Percentiles rank a stretch among this genome's conserved stretches.
These are phyloP conservation scores for Alternaria tenuissima DNA, from an alignment of 2,329 filamentous ascomycete species.

Conservation along the genomic window DNA sequence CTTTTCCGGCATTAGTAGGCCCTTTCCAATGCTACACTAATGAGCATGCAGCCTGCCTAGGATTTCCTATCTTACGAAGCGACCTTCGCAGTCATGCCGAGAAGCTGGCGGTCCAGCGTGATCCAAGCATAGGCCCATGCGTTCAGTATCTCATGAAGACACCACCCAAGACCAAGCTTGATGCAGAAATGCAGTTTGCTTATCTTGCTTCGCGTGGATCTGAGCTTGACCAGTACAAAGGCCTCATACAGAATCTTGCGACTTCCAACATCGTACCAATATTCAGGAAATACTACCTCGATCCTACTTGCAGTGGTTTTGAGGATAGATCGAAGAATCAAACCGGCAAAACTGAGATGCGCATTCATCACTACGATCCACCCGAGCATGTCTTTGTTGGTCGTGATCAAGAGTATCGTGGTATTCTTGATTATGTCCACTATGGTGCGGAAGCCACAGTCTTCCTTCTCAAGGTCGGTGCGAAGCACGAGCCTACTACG, in stretches of 20 bases:
- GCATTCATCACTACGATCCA: constrained; percentile 63
- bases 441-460: constrained; percentile 88
- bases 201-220: constrained; percentile 82
- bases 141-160: constrained; percentile 74
- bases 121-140: constrained; percentile 82
- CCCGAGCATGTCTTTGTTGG: constrained; percentile 85
- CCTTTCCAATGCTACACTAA: constrained; percentile 87
- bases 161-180: constrained; percentile 72
- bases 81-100: constrained; percentile 82
- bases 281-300: constrained; percentile 45
- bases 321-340: constrained; percentile 44
- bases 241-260: constrained; percentile 36
- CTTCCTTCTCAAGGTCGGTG: constrained; percentile 87
- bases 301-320: constrained; percentile 41
- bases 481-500: constrained; percentile 89
- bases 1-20: constrained; percentile 69
- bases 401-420: constrained; percentile 73
- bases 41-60: constrained; percentile 75
- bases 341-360: constrained; percentile 49
- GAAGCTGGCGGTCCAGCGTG: constrained; percentile 84
- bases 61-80: constrained; percentile 77
- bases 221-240: constrained; percentile 66
- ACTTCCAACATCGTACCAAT: constrained; percentile 50
- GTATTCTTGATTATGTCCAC: constrained; percentile 97
- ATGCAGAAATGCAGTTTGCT: constrained; percentile 77